phyloP scores from a whole-genome alignment of 1,139 yeast species.

The Yamadazyma blattariae region DNA sequence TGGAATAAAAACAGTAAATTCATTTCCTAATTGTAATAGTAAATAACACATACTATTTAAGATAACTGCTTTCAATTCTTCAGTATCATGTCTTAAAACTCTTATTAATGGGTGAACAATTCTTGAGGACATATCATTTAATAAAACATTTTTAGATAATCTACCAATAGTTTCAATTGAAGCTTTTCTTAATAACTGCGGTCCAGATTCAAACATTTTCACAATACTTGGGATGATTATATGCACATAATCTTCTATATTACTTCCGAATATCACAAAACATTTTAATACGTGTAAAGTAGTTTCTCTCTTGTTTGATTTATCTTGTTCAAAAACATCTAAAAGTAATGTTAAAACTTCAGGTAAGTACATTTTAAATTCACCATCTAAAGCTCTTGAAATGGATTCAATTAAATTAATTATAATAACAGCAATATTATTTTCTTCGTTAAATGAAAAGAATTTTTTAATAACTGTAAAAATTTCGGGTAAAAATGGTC shows the following conservation, averaged over 20 bases:
- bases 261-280: constrained; percentile 84
- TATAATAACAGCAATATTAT: constrained; percentile 73
- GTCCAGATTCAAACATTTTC: constrained; percentile 70
- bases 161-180: constrained; percentile 87
- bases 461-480: constrained; percentile 74
- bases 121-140: constrained; percentile 88
- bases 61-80: constrained; percentile 61
- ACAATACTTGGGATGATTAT: constrained; percentile 83
- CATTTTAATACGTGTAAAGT: constrained; percentile 79
- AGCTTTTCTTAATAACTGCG: constrained; percentile 58
- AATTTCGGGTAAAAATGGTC: constrained; percentile 79
- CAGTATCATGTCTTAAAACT: constrained; percentile 56
- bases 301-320: constrained; percentile 58
- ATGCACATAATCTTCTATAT: constrained; percentile 85
- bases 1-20: constrained; percentile 85
- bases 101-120: constrained; percentile 85
- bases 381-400: constrained; percentile 86
- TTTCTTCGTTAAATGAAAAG: constrained; percentile 50
- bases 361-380: constrained; percentile 81
- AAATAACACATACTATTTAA: constrained; percentile 82
- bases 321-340: constrained; percentile 77
- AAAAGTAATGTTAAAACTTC: constrained; percentile 73
- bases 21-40: constrained; percentile 77
- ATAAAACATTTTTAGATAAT: constrained; percentile 66
- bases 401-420: constrained; percentile 80